phyloP scores from a whole-genome alignment of 768 basidiomycete species.

The Boletus rex-veris region DNA sequence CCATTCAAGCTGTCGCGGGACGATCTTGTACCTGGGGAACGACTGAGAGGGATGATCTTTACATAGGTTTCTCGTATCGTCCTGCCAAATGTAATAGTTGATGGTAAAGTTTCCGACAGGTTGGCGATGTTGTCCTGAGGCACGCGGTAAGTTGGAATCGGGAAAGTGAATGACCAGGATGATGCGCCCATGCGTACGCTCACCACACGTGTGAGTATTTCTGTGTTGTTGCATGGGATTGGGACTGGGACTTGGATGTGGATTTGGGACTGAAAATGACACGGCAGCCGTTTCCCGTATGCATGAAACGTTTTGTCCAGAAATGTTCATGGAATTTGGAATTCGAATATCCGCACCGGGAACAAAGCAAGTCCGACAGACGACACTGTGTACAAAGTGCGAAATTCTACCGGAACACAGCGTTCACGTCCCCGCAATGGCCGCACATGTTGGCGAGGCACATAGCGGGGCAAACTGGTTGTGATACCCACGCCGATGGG shows the following conservation, averaged over 20 bases:
- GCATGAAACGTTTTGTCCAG: constrained; percentile 11
- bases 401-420: neutral
- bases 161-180: neutral
- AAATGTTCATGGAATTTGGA: constrained; percentile 4
- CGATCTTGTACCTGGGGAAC: constrained; percentile 5
- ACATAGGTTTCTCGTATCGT: neutral
- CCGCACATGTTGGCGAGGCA: constrained; percentile 5
- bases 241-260: neutral
- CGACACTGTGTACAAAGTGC: neutral
- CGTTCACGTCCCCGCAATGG: constrained; percentile 7
- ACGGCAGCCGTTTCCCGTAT: constrained; percentile 7
- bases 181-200: neutral
- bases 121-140: constrained; percentile 4
- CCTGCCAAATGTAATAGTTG: neutral
- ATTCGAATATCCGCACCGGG: neutral
- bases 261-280: neutral
- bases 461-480: neutral
- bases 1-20: constrained; percentile 3
- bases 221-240: neutral
- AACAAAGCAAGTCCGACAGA: neutral
- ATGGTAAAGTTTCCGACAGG: constrained; percentile 12
- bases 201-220: neutral
- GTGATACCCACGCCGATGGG: constrained; percentile 4
- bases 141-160: neutral
- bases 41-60: constrained; percentile 2